These are phyloP conservation scores for Kwoniella sp. DNA, from an alignment of 768 basidiomycete species.

Conservation along the genomic window DNA sequence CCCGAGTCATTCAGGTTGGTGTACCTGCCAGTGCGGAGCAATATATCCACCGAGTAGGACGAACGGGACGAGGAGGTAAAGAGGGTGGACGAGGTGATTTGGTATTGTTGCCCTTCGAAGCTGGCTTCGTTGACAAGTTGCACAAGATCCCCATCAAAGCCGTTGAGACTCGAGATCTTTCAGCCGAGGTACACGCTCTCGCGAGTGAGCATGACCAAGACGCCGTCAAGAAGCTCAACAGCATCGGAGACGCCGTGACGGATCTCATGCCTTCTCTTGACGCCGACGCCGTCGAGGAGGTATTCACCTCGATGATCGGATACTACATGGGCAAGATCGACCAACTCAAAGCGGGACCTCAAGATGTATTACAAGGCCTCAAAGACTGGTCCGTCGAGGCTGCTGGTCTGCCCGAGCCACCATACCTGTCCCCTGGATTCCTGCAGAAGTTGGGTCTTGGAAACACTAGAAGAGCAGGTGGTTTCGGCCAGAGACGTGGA, in stretches of 20 bases:
- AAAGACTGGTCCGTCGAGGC: conserved; percentile 67
- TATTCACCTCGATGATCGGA: conserved; percentile 70
- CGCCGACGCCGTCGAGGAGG: conserved; percentile 62
- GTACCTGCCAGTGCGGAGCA: conserved; percentile 69
- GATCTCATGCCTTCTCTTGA: conserved; percentile 57
- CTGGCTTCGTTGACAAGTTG: conserved; percentile 67
- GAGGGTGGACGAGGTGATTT: conserved; percentile 76
- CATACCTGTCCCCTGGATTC: conserved; percentile 62
- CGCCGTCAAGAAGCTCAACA: conserved; percentile 35
- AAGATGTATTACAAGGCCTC: conserved; percentile 62
- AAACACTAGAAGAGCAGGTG: conserved; percentile 38
- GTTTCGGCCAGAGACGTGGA: conserved; percentile 15
- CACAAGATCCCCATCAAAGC: conserved; percentile 70
- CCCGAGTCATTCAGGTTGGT: conserved; percentile 88
- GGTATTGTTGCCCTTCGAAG: conserved; percentile 77
- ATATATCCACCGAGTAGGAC: conserved; percentile 83
- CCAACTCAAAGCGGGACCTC: conserved; percentile 60
- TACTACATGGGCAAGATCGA: conserved; percentile 66
- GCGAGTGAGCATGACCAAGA: conserved; percentile 63
- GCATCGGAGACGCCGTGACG: conserved; percentile 47
- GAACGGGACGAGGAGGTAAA: conserved; percentile 72
- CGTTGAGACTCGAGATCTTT: conserved; percentile 61
- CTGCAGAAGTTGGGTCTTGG: conserved; percentile 58
- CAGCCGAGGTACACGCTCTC: conserved; percentile 60
- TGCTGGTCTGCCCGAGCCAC: conserved; percentile 62